These are phyloP conservation scores for Solanum chmielewskii DNA, from an alignment of 257 asterid species.

Conservation along the genomic window DNA sequence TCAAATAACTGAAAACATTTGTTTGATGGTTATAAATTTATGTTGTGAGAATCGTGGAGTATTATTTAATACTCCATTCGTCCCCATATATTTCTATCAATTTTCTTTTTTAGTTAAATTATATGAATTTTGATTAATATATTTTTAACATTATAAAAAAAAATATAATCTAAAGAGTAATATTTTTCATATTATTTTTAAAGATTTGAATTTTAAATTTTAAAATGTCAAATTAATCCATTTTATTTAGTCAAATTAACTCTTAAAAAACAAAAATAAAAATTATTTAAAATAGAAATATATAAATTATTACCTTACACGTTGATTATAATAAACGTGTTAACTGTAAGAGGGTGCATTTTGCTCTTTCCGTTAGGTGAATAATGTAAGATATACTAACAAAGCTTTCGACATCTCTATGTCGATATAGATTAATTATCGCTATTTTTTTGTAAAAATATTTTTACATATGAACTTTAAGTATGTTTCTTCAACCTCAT, in stretches of 20 bases:
- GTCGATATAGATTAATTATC: not conserved
- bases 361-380: not conserved
- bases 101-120: not conserved
- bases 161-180: not conserved
- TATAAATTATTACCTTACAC: not conserved
- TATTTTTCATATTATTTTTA: not conserved
- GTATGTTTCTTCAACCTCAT: not conserved
- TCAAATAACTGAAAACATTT: not conserved
- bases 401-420: not conserved
- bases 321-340: not conserved
- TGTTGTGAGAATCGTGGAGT: not conserved
- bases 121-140: not conserved
- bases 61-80: not conserved
- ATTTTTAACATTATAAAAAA: too few relatives aligned
- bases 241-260: not conserved
- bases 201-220: not conserved
- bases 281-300: too few relatives aligned
- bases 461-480: not conserved
- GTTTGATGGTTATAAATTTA: not conserved
- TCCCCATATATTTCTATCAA: not conserved
- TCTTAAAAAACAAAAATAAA: accelerated
- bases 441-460: not conserved
- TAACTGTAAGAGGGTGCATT: not conserved
- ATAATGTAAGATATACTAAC: not conserved
- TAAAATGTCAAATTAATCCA: not conserved